These are phyloP conservation scores for Lycium ferocissimum DNA, from an alignment of 257 asterid genomes.

Conservation along the genomic window DNA sequence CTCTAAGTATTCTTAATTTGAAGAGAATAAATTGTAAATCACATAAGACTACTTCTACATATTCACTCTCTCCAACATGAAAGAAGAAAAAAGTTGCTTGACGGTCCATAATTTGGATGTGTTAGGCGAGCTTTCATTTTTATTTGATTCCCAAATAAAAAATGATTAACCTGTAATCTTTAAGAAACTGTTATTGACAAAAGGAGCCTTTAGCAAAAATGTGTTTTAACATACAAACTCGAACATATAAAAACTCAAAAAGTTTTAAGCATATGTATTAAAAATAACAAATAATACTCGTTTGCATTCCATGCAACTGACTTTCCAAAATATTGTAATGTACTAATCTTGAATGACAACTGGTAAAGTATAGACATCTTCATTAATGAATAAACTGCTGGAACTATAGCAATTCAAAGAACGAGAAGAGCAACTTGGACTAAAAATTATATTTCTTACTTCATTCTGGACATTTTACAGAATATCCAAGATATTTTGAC, in stretches of 20 bases:
- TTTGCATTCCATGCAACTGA: background rate
- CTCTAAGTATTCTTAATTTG: too few species aligned
- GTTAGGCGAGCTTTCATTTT: too few species aligned
- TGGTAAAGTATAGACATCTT: background rate
- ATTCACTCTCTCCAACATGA: too few species aligned
- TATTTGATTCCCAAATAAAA: too few species aligned
- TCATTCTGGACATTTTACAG: constrained; percentile 20
- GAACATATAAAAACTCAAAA: background rate
- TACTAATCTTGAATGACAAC: background rate
- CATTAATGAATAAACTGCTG: background rate
- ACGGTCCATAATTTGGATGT: too few species aligned
- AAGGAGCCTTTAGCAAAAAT: background rate
- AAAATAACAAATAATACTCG: background rate
- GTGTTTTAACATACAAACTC: background rate
- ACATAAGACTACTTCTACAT: too few species aligned
- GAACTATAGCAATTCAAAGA: background rate
- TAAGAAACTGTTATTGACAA: background rate
- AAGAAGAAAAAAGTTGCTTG: too few species aligned
- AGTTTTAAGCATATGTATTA: background rate
- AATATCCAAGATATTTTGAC: background rate
- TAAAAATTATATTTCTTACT: background rate
- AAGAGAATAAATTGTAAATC: too few species aligned
- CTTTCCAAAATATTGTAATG: background rate
- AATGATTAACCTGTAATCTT: too few species aligned
- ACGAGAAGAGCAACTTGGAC: constrained; percentile 19